Evolutionary conservation across 1,284 basidiomycete species (phyloP).

Genomic region (Trichosporon inkin): DNA sequence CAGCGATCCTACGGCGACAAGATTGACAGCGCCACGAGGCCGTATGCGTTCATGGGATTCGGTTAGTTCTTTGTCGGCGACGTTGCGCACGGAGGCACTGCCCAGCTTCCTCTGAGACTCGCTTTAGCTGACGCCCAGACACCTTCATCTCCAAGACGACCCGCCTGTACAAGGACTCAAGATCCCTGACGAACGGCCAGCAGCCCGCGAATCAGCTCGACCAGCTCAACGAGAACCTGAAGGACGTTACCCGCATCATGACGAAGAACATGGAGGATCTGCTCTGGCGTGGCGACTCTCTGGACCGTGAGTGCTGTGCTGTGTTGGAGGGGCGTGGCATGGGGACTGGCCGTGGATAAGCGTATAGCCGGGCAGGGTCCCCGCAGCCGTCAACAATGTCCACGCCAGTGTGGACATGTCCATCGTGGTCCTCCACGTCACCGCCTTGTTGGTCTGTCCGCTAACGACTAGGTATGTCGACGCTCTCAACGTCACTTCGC

Average conservation of each 20-base stretch:
- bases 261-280: conserved; percentile 99
- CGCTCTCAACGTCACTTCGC: conserved; percentile 91
- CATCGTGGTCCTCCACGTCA: not conserved
- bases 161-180: conserved; percentile 86
- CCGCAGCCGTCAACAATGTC: not conserved
- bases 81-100: not conserved
- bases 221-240: conserved; percentile 88
- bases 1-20: conserved; percentile 82
- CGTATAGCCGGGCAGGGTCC: not conserved
- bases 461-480: conserved; percentile 75
- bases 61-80: conserved; percentile 56
- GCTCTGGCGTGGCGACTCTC: conserved; percentile 60
- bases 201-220: conserved; percentile 59
- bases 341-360: conserved; percentile 2
- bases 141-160: conserved; percentile 99
- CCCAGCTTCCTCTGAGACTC: not conserved
- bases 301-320: conserved; percentile 21
- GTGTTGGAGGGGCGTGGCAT: not conserved
- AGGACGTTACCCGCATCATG: conserved; percentile 98
- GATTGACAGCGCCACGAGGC: conserved; percentile 76
- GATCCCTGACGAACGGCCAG: conserved; percentile 62
- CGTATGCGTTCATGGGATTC: conserved; percentile 94
- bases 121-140: conserved; percentile 55
- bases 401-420: not conserved
- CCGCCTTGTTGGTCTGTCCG: not conserved